phyloP scores from a whole-genome alignment of 768 basidiomycete species.

The Naematelia encephala region DNA sequence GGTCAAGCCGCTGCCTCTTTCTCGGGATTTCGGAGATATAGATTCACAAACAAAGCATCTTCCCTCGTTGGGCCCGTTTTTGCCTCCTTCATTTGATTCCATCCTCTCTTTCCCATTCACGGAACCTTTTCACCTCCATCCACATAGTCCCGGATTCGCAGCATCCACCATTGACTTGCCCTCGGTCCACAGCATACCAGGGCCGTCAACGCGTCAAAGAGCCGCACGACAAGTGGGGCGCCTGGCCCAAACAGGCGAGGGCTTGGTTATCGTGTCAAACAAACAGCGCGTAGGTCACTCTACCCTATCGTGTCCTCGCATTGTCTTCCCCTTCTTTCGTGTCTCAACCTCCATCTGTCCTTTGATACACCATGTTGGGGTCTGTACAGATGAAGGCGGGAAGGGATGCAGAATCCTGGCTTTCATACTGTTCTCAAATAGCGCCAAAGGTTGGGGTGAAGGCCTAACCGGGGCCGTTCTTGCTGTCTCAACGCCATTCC shows the following conservation, averaged over 20 bases:
- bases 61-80: neutral
- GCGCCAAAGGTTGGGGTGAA: no score
- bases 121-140: neutral
- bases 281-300: neutral
- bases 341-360: no score
- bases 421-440: no score
- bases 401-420: no score
- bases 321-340: neutral
- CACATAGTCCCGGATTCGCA: neutral
- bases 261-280: neutral
- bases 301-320: neutral
- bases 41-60: no score
- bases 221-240: neutral
- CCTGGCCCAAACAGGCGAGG: no score
- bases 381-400: no score
- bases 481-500: no score
- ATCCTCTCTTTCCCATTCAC: neutral
- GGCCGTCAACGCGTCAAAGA: neutral
- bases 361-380: no score
- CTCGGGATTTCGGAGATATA: neutral
- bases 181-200: neutral
- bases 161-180: no score
- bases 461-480: no score
- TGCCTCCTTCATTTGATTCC: neutral
- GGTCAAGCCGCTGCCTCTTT: neutral